Evolutionary conservation across 1,284 basidiomycete species (phyloP), one percentile per base, ranked within the genome.

Genomic region (Rhizoctonia solani): DNA sequence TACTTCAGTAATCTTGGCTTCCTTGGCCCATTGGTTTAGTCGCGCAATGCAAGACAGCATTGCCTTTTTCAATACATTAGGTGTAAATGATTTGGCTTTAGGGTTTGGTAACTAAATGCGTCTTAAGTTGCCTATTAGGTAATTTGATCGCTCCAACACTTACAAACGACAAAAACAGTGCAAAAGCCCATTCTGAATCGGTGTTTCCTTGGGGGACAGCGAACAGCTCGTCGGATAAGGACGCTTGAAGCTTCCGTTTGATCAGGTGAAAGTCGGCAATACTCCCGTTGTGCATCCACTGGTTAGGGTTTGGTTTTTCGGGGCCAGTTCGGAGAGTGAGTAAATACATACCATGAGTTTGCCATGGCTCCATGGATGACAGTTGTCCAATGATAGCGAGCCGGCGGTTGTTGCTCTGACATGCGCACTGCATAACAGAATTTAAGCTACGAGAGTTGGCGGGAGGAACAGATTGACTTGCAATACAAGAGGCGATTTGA

Each of bases 161-260:
- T 56, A 88, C 93, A 80, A 91, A 93, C 2, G 92, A 91, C 23
- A 98, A 78, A 76, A 95, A 92, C 54, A 96, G 79, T 9, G 92
- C 94, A 74, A 97, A 98, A 5, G 92, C 89, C 93, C 94, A 97
- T 81, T 98, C 93, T 1, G 93, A 95, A 77, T 96, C 93, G n/a
- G 94, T 97, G 74, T 95, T 95, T 56, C 95, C 95, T 65, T 90
- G 87, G 0, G 94, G 93, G 71, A 86, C 84, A 66, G 92, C 82
- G 79, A 93, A 98, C 44, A 93, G 83, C 70, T 90, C 87, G 74
- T 98, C 94, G 0, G 90, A 81, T 11, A 98, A 77, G 19, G 80
- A 81, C 41, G 80, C 80, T 75, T 95, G 93, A 1, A 98, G 77
- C 37, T 82, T 83, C 29, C 95, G 83, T 77, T 96, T 96, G 74